Conservation (phyloP, 2,329 filamentous ascomycete species). For the Penicillium polonicum region DNA sequence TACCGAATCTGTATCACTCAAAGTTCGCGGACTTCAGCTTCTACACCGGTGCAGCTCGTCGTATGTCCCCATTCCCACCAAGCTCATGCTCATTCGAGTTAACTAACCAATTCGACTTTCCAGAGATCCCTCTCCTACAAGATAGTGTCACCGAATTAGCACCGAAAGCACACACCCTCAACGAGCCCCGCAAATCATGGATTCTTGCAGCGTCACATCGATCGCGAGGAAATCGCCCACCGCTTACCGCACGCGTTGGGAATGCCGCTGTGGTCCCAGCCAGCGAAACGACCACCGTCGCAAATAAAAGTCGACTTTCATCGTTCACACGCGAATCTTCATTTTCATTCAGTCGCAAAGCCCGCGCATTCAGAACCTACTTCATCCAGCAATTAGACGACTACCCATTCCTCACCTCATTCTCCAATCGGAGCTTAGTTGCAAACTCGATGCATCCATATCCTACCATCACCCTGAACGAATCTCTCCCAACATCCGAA, state of each 20-base stretch:
- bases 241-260: constrained; percentile 12
- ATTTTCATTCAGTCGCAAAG: constrained; percentile 29
- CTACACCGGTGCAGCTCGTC: constrained; percentile 22
- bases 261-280: constrained; percentile 9
- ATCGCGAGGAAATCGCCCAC: constrained; percentile 19
- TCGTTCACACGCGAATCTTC: constrained; percentile 20
- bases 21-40: constrained; percentile 31
- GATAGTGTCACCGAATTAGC: constrained; percentile 18
- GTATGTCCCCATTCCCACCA: constrained; percentile 23
- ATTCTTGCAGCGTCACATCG: constrained; percentile 11
- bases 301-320: constrained; percentile 21
- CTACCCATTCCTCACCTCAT: constrained; percentile 24
- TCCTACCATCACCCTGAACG: constrained; percentile 15
- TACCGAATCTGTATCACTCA: constrained; percentile 31
- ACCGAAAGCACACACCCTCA: constrained; percentile 6
- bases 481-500: constrained; percentile 11
- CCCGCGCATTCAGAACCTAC: constrained; percentile 33
- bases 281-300: constrained; percentile 19
- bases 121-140: constrained; percentile 31
- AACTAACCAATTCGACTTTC: constrained; percentile 4
- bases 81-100: background rate
- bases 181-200: constrained; percentile 16
- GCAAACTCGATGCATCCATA: constrained; percentile 6
- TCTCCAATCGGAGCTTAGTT: constrained; percentile 19
- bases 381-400: constrained; percentile 32